phyloP scores from a whole-genome alignment of 768 basidiomycete species.

The Erythrobasidium yunnanense region DNA sequence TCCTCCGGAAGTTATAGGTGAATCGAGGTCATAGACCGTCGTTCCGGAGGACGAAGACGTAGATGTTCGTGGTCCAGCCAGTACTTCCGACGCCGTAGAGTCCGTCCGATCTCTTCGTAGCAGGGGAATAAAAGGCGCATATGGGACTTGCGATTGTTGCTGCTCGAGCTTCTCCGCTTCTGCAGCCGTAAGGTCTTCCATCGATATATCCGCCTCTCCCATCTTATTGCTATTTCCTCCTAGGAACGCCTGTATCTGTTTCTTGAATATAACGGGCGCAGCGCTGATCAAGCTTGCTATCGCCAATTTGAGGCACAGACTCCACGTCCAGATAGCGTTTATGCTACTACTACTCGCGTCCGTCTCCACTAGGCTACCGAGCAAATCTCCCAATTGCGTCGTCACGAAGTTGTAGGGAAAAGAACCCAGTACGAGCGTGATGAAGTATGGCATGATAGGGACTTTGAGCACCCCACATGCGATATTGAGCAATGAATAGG shows the following conservation, averaged over 20 bases:
- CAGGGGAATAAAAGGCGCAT: neutral
- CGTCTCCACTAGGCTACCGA: constrained; percentile 29
- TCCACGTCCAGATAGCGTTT: constrained; percentile 36
- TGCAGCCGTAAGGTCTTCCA: neutral
- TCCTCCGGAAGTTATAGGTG: neutral
- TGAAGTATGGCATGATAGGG: constrained; percentile 35
- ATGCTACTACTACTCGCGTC: constrained; percentile 22
- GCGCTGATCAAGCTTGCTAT: constrained; percentile 34
- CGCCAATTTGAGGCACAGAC: constrained; percentile 35
- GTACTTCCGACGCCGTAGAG: constrained; percentile 19
- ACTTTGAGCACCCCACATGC: constrained; percentile 37
- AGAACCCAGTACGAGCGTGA: constrained; percentile 37
- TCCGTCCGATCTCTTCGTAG: constrained; percentile 18
- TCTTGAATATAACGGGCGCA: constrained; percentile 37
- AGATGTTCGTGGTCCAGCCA: neutral
- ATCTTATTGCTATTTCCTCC: constrained; percentile 3
- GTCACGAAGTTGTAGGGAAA: constrained; percentile 39
- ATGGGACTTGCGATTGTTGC: neutral
- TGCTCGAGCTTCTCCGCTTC: neutral
- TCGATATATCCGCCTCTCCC: neutral
- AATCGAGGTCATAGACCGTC: neutral
- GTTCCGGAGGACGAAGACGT: neutral
- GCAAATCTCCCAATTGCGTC: constrained; percentile 35
- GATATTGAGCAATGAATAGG: constrained; percentile 38
- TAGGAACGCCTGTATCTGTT: constrained; percentile 29